Conservation (phyloP, 257 asterid genomes). For the Capsicum pubescens region DNA sequence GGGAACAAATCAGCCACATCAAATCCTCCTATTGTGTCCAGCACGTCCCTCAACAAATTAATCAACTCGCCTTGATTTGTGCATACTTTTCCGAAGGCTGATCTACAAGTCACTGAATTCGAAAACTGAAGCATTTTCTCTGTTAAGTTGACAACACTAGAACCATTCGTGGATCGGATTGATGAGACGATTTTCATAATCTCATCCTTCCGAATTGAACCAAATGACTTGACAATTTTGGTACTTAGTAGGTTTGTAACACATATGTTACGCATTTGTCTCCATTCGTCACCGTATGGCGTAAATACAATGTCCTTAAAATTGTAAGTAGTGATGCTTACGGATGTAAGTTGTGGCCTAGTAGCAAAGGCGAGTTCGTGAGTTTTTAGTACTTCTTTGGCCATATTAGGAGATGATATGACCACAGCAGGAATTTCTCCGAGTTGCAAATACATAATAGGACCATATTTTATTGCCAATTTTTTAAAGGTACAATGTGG, state of each 20-base stretch:
- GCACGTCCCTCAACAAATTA: not conserved
- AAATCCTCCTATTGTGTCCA: conserved; percentile 23
- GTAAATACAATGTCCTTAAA: conserved; percentile 34
- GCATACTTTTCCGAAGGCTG: conserved; percentile 24
- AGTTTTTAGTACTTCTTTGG: conserved; percentile 37
- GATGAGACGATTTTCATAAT: not conserved
- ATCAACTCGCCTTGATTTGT: conserved; percentile 26
- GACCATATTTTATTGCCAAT: conserved; percentile 16
- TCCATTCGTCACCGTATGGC: conserved; percentile 37
- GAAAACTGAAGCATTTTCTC: not conserved
- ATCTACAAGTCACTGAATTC: conserved; percentile 11
- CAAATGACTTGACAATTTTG: conserved; percentile 31
- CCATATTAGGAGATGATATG: conserved; percentile 18
- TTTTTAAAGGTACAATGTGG: conserved; percentile 24
- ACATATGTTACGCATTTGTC: conserved; percentile 31
- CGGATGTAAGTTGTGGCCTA: conserved; percentile 42
- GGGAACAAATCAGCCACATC: conserved; percentile 41
- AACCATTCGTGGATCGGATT: not conserved
- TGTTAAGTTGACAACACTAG: conserved; percentile 9
- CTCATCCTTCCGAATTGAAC: conserved; percentile 27
- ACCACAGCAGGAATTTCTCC: conserved; percentile 22
- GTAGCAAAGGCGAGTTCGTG: conserved; percentile 45
- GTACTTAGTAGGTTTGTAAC: conserved; percentile 31
- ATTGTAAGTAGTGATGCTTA: conserved; percentile 39
- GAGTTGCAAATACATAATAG: not conserved